Evolutionary conservation across 192 early-diverging fungal species (phyloP).

Genomic region (Coemansia aciculifera): DNA sequence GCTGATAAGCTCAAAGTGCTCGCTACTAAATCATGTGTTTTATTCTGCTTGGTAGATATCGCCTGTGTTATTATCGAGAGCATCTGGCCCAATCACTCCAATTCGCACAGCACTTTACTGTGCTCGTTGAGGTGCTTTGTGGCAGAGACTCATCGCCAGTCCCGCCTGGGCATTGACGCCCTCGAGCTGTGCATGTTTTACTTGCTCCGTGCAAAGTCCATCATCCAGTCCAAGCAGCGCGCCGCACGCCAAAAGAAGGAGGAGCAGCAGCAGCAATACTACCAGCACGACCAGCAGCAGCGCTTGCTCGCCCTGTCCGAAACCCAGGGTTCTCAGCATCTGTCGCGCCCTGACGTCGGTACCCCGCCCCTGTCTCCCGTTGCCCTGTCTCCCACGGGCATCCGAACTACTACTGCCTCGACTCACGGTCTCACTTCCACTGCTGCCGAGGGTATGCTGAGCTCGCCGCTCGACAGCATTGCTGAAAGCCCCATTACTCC

Average conservation of each 20-base stretch:
- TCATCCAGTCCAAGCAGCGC: conserved; percentile 46
- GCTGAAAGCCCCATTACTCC: conserved; percentile 37
- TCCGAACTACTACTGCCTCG: background rate
- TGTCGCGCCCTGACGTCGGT: background rate
- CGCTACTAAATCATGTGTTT: background rate
- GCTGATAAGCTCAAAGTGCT: background rate
- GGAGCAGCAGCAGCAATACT: conserved; percentile 23
- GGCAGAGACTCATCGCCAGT: conserved; percentile 49
- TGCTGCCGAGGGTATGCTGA: background rate
- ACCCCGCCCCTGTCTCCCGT: conserved; percentile 32
- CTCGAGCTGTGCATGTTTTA: conserved; percentile 55
- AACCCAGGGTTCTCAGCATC: background rate
- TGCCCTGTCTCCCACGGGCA: conserved; percentile 17
- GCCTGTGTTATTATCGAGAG: conserved; percentile 54
- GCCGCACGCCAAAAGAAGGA: conserved; percentile 29
- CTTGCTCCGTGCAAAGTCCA: conserved; percentile 50
- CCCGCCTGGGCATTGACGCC: conserved; percentile 37
- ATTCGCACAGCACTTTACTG: conserved; percentile 50
- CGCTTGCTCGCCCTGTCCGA: background rate
- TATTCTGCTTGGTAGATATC: conserved; percentile 27
- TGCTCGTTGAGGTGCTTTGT: conserved; percentile 57
- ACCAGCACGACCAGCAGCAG: background rate
- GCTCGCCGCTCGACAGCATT: conserved; percentile 19
- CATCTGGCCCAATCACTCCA: conserved; percentile 56
- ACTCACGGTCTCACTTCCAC: background rate